Evolutionary conservation across 108 stramenopile genomes (phyloP).

Genomic region (Cyclotella cryptica): DNA sequence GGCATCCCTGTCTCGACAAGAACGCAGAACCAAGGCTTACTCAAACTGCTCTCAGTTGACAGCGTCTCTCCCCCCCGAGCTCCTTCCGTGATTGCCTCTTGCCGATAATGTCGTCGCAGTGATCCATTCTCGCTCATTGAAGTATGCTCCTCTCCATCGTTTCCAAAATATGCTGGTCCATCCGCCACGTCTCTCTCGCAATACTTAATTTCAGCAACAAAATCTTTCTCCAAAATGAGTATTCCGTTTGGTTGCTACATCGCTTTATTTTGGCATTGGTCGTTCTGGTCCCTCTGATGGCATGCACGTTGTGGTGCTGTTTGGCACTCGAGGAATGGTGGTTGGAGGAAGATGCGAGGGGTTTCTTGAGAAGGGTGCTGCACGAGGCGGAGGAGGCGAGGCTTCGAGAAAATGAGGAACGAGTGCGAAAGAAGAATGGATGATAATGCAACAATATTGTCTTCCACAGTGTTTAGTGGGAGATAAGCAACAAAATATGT

Average conservation of each 20-base stretch:
- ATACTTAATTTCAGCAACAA: conserved; percentile 17
- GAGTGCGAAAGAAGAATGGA: conserved; percentile 16
- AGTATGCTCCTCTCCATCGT: conserved; percentile 22
- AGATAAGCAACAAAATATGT: too few species aligned
- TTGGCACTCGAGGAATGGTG: conserved; percentile 17
- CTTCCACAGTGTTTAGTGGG: too few species aligned
- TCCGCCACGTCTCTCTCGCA: conserved; percentile 8
- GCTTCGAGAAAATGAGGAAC: conserved; percentile 8
- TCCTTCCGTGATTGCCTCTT: too few species aligned
- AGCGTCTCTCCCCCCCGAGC: too few species aligned
- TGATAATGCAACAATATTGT: conserved; percentile 10
- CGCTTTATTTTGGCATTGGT: conserved; percentile 4
- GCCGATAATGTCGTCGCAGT: too few species aligned
- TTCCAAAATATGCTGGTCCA: conserved; percentile 29
- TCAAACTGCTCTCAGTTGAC: too few species aligned
- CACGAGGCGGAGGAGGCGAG: conserved; percentile 31
- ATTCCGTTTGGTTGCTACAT: conserved; percentile 12
- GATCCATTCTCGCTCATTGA: too few species aligned
- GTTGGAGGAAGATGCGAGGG: conserved; percentile 17
- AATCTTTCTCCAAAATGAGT: conserved; percentile 31
- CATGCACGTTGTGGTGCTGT: conserved; percentile 20
- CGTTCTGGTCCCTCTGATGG: conserved; percentile 9
- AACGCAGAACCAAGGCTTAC: too few species aligned
- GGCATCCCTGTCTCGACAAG: too few species aligned
- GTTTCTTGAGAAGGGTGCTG: conserved; percentile 16